Evolutionary conservation across 1,139 yeast species (phyloP).

Genomic region (Protomyces lactucae-debilis): DNA sequence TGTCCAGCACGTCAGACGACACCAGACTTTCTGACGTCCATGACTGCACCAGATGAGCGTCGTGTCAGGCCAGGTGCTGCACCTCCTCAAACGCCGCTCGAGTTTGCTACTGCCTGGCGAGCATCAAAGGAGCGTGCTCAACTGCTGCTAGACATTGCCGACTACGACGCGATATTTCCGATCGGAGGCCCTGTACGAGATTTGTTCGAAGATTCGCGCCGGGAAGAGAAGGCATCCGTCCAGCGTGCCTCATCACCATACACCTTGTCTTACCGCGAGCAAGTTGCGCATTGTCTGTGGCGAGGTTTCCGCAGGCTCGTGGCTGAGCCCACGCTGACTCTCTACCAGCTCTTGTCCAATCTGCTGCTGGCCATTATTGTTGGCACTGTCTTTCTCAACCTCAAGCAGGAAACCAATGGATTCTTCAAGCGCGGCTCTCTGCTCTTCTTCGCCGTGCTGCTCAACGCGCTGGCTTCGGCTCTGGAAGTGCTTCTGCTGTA

Average conservation of each 20-base stretch:
- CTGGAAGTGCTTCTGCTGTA: conserved; percentile 65
- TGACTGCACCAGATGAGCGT: conserved; percentile 47
- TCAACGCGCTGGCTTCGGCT: conserved; percentile 72
- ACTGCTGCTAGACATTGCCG: conserved; percentile 45
- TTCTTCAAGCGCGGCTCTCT: conserved; percentile 65
- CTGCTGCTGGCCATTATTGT: conserved; percentile 48
- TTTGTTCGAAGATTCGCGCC: conserved; percentile 24
- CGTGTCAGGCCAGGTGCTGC: conserved; percentile 45
- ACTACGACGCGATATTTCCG: conserved; percentile 34
- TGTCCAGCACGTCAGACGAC: conserved; percentile 74
- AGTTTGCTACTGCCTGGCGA: conserved; percentile 63
- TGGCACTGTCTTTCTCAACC: conserved; percentile 68
- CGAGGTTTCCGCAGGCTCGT: conserved; percentile 21
- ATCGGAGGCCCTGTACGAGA: conserved; percentile 7
- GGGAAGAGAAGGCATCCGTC: conserved; percentile 36
- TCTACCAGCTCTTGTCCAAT: conserved; percentile 46
- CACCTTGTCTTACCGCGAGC: conserved; percentile 39
- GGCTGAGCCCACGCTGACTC: conserved; percentile 19
- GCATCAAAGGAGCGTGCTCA: conserved; percentile 50
- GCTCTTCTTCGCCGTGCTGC: conserved; percentile 69
- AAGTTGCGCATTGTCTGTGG: conserved; percentile 36
- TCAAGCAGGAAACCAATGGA: conserved; percentile 46
- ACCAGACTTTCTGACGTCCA: conserved; percentile 68
- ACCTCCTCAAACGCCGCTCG: conserved; percentile 66
- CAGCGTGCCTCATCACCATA: conserved; percentile 33